Evolutionary conservation across 805 yeast genomes (phyloP), one percentile per base, ranked within the genome.

Genomic region (Cyberlindnera sargentensis): DNA sequence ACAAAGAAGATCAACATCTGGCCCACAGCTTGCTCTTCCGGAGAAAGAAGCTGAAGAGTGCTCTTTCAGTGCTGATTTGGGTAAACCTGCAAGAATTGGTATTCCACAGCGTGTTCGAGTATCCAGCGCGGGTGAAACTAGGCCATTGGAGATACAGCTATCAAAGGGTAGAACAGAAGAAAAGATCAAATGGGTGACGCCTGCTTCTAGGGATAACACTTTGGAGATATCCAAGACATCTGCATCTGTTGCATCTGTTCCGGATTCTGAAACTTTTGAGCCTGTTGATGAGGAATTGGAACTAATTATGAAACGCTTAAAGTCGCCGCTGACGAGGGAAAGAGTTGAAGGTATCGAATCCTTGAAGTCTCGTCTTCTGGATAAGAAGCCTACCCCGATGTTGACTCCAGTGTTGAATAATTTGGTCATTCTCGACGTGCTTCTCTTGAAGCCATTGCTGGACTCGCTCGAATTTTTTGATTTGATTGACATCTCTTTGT

Each of bases 1-100:
- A 49, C 15, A 24, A 4, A 68, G 72, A 46, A 65, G 70, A 42
- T 61, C 71, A 4, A 51, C 60, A 37, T 51, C 66, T 7, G 68
- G 66, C 0, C 61, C 51, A 56, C 68, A 32, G 51, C 58, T 20
- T 56, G 47, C 42, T 41, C 58, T 4, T 47, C 58, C 31, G 4
- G 30, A 28, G 30, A 28, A 28, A 28, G 30, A 28, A 28, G 30
- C 8, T 28, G 30, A 28, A 28, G 30, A 28, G 30, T 28, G 2
- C 9, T 28, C 30, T 6, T 9, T 9, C 30, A 28, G 30, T 28
- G n/a, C 34, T n/a, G 60, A 56, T 6, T 33, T 53, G 15, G 61
- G 58, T 4, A 53, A 44, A 40, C 55, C 60, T 8, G 25, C 41
- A 8, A 48, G 58, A 36, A 49, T 55, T 15, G 59, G 59, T 1